Base-by-base conservation (phyloP, 2,329 filamentous ascomycete genomes). In the Talaromyces sp. region DNA sequence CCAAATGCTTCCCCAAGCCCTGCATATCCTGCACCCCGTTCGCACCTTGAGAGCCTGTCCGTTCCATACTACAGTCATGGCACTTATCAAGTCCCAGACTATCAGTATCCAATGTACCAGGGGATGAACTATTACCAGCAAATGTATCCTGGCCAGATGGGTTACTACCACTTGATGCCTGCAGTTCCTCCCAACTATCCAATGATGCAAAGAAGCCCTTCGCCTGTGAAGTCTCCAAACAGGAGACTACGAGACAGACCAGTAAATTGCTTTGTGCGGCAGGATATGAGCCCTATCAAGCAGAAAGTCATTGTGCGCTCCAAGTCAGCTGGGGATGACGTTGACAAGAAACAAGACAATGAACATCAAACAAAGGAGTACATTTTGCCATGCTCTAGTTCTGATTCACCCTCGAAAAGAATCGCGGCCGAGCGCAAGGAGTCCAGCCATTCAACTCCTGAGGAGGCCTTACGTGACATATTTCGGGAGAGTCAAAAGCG, bases 41-140 rank as follows among this genome's bases (percentile, higher is more conserved):
- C 35, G 17, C 59, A 58, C 8, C 58, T 58, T 26, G 11, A 35
- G 11, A 56, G 55, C 46, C 59, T 55, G 35, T 26, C 27, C 11
- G 19, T 54, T 27, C 21, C 55, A 9, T 17, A 55, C 13, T 61
- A 58, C 51, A 26, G 14, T 51, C 50, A 51, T 38, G 8, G 27
- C 8, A 38, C 52, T 6, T 58, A 61, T 52, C 41, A 41, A 41
- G 13, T 32, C 11, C 29, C 41, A 26, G 59, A 61, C 13, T 58
- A 55, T 43, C 58, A 58, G 49, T 54, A 58, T 24, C 51, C 59
- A 51, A 27, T 55, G 35, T 61, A 61, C 41, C 59, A 61, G 24
- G 50, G 55, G n/a, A 50, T 58, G 31, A 27, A 38, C 19, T 46
- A 43, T 43, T 61, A 58, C 17, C 43, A 58, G 21, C 51, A 51